Base-by-base conservation (phyloP, 2,329 filamentous ascomycete genomes). In the Neoascochyta sp. region DNA sequence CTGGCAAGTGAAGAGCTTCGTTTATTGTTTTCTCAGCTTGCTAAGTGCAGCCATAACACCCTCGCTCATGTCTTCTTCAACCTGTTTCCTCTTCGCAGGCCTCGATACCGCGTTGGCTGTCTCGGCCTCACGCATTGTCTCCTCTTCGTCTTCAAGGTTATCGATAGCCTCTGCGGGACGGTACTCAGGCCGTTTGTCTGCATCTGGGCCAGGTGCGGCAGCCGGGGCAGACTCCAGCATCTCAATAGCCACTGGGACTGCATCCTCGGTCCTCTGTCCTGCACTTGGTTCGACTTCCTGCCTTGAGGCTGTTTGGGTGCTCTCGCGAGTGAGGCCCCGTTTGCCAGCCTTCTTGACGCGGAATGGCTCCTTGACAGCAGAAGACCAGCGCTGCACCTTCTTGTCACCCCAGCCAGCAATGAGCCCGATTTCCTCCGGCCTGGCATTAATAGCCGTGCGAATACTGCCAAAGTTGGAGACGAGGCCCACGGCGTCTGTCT, bases 381-480 rank as follows among this genome's bases (percentile, higher is more conserved):
- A 75, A 46, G 76, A 82, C 90, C 90, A 96, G 35, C 80, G 77
- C 62, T 84, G 83, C 13, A 95, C 87, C 64, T 98, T 98, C 67
- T 86, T 88, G 64, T 93, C 86, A 18, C 92, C 92, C 89, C 89
- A 98, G 1, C 92, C 92, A 16, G 81, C 76, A n/a, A 98, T 79
- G 41, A 86, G 69, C 9, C 80, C 78, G 19, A 98, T 75, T 62
- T 94, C 85, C 57, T 96, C 92, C 0, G 86, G 78, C 24, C 83
- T 76, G 2, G 88, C 90, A 60, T 95, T 95, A 36, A 96, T 73
- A 1, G 90, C 90, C 20, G 83, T 85, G 47, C 81, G 79, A 35
- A 98, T 66, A 45, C 86, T 94, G 14, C 92, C 92, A 68, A 96
- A 98, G 28, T 87, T 88, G 46, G 86, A 85, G 19, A 96, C 88